Evolutionary conservation across 108 stramenopile genomes (phyloP), one percentile per base, ranked within the genome.

Genomic region (Asterionellopsis glacialis): DNA sequence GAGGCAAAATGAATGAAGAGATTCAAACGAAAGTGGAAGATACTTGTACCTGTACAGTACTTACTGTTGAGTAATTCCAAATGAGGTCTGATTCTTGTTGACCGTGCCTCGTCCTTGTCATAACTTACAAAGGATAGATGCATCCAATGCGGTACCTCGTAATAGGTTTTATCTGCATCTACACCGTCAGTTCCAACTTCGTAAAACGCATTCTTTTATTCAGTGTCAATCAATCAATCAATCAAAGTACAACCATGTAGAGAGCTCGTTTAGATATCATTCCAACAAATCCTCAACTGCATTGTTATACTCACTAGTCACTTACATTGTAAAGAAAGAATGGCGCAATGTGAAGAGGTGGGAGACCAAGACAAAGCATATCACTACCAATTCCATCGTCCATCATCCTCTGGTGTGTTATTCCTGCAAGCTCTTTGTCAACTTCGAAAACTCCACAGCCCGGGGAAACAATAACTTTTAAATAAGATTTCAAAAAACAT

Each of bases 381-480:
- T 99, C 99, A 50, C 94, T 95, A 9, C 99, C 99, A 60, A 99
- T 96, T 11, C 96, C 99, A 70, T 95, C 91, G 76, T 99, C 99
- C 97, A 99, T 95, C 97, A 99, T 99, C 38, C 99, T 75, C 69
- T 98, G 97, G 67, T 96, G 97, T n/a, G 97, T 98, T 9, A 97
- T 97, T 21, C 75, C 69, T 23, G 97, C 88, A 49, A 96, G 84
- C 41, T 73, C 75, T 61, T 87, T 89, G 58, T 95, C 90, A 3
- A 95, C 94, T 59, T 91, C 85, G 74, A 93, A 94, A 18, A 97
- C 93, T 22, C 99, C 99, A 56, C 77, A 74, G n/a, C 97, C 97
- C n/a, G 97, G 74, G 4, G 95, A 83, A 18, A 99, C 79, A 22
- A 97, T 74, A 39, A 98, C 95, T 33, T 5, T 33, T 5, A 7